These are phyloP conservation scores for Babesia ovata DNA, from an alignment of 169 alveolate species.

Conservation along the genomic window DNA sequence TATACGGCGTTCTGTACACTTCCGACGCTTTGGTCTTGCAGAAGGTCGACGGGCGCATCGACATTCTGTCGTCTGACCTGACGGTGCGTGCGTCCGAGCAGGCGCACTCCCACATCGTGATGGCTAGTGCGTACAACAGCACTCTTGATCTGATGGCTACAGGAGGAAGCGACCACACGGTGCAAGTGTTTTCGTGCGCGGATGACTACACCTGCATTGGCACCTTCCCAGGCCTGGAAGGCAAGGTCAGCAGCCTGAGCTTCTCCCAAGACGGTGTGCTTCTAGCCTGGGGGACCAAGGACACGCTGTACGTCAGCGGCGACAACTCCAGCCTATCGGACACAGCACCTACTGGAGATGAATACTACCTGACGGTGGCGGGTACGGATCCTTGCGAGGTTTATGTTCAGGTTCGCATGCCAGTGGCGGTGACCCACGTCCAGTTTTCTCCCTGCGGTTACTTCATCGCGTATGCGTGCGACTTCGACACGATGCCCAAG, in stretches of 20 bases:
- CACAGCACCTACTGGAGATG: constrained; percentile 8
- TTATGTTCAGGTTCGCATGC: constrained; percentile 47
- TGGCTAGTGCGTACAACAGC: constrained; percentile 44
- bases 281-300: constrained; percentile 74
- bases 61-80: constrained; percentile 27
- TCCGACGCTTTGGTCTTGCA: constrained; percentile 43
- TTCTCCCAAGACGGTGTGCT: constrained; percentile 55
- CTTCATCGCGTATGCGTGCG: constrained; percentile 64
- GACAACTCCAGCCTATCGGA: constrained; percentile 8
- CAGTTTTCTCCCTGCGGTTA: constrained; percentile 49
- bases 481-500: constrained; percentile 54
- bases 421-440: constrained; percentile 56
- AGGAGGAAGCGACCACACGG: constrained; percentile 69
- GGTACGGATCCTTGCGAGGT: constrained; percentile 67
- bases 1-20: constrained; percentile 62
- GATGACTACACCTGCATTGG: constrained; percentile 60
- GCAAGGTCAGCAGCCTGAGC: constrained; percentile 56
- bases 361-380: constrained; percentile 59
- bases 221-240: constrained; percentile 64
- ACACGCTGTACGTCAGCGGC: constrained; percentile 24
- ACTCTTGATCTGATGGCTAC: constrained; percentile 52
- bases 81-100: constrained; percentile 23
- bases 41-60: constrained; percentile 63
- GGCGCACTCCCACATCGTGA: constrained; percentile 67
- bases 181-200: constrained; percentile 42